phyloP scores from a whole-genome alignment of 2,329 filamentous ascomycete species.

The Rhynchosporium agropyri region DNA sequence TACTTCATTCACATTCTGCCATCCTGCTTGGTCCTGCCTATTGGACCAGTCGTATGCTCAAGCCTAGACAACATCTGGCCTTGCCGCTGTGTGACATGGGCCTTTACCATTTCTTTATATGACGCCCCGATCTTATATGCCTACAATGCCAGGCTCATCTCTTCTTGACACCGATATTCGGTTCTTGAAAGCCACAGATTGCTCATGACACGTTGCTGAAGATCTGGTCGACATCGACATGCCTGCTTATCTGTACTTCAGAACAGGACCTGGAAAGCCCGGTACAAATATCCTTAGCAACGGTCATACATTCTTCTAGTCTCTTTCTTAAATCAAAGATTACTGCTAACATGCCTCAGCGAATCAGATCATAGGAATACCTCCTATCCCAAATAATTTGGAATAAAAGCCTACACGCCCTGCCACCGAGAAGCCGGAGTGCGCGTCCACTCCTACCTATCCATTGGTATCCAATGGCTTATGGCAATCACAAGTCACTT shows the following conservation, averaged over 20 bases:
- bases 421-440: constrained; percentile 13
- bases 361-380: background rate
- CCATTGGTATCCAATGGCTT: background rate
- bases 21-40: background rate
- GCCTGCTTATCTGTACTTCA: background rate
- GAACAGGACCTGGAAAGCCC: background rate
- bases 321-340: background rate
- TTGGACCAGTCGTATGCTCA: constrained; percentile 2
- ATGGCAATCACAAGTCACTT: constrained; percentile 8
- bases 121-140: no score
- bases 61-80: background rate
- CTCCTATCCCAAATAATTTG: background rate
- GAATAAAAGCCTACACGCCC: constrained; percentile 1
- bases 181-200: background rate
- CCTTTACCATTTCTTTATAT: background rate
- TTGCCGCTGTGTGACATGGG: background rate
- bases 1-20: background rate
- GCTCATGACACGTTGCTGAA: background rate
- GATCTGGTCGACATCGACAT: background rate
- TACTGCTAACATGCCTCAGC: background rate
- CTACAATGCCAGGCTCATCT: background rate
- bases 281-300: background rate
- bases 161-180: constrained; percentile 6
- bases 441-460: background rate
- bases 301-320: background rate